A percentile compares a stretch with the other conserved stretches of the same genome.
These are phyloP conservation scores for Berkeleyomyces rouxiae DNA, from an alignment of 2,329 filamentous ascomycete genomes.

Conservation along the genomic window DNA sequence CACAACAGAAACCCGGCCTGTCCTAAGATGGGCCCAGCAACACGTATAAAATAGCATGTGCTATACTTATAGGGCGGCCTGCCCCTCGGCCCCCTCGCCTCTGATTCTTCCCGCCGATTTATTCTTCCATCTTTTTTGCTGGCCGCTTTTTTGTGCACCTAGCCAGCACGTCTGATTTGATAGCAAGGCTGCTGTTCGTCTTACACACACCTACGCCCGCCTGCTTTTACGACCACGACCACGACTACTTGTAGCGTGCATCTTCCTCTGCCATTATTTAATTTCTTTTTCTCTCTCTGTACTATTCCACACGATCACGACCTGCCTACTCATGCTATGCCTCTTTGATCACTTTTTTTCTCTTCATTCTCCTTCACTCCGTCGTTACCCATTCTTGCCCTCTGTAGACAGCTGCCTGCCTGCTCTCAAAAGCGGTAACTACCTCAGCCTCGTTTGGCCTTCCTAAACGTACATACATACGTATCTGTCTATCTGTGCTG, in stretches of 20 bases:
- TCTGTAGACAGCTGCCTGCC: neutral
- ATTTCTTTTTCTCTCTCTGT: slow-evolving; percentile 1
- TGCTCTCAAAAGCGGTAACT: too few relatives aligned
- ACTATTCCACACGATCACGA: neutral
- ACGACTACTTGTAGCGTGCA: too few relatives aligned
- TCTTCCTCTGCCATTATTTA: neutral
- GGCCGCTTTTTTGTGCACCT: slow-evolving; percentile 1
- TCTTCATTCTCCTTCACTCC: slow-evolving; percentile 3
- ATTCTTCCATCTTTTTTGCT: slow-evolving; percentile 9
- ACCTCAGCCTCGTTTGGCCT: too few relatives aligned
- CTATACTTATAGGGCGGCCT: slow-evolving; percentile 28
- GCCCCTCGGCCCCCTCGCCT: slow-evolving; percentile 22
- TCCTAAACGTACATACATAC: too few relatives aligned
- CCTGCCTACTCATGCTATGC: neutral
- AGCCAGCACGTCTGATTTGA: neutral
- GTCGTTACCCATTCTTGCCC: neutral
- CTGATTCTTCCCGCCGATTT: slow-evolving; percentile 13
- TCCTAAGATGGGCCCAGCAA: slow-evolving; percentile 7
- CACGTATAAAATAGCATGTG: slow-evolving; percentile 31
- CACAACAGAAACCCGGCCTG: neutral
- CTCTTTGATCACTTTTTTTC: neutral
- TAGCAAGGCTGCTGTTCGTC: neutral
- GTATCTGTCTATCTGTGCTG: neutral
- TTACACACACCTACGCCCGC: neutral
- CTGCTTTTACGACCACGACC: neutral